Evolutionary conservation across 768 basidiomycete species (phyloP).

Genomic region (Epithele typhae): DNA sequence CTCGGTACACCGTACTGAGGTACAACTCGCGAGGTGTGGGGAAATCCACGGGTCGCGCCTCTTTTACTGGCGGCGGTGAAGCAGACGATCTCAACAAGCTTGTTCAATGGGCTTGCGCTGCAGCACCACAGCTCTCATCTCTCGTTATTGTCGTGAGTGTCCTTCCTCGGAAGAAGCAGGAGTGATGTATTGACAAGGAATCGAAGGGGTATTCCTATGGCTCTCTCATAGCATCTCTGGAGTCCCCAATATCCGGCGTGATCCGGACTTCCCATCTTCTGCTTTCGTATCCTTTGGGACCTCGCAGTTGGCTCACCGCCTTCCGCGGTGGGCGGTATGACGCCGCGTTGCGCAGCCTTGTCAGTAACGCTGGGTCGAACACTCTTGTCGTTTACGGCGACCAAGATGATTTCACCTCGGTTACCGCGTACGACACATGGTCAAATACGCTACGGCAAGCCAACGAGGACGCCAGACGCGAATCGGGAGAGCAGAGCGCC

Average conservation of each 20-base stretch:
- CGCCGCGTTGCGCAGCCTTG: conserved; percentile 43
- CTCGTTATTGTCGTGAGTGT: conserved; percentile 62
- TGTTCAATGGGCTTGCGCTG: conserved; percentile 48
- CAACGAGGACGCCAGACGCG: conserved; percentile 10
- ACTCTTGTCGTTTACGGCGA: conserved; percentile 68
- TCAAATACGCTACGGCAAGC: conserved; percentile 31
- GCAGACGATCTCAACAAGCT: conserved; percentile 64
- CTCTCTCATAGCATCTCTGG: conserved; percentile 64
- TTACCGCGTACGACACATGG: conserved; percentile 55
- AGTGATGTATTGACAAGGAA: too few relatives aligned
- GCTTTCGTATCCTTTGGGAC: conserved; percentile 73
- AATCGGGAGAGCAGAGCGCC: too few relatives aligned
- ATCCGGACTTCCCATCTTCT: conserved; percentile 61
- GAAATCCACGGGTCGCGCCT: conserved; percentile 64
- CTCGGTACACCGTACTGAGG: conserved; percentile 54
- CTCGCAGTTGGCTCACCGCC: conserved; percentile 61
- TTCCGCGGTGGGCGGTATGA: conserved; percentile 59
- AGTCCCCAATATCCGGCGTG: conserved; percentile 44
- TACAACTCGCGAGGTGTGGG: conserved; percentile 83
- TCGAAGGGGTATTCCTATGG: conserved; percentile 87
- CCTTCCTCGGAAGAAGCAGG: too few relatives aligned
- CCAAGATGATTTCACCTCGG: conserved; percentile 65
- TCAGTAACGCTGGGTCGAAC: conserved; percentile 41
- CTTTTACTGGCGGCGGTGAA: conserved; percentile 69
- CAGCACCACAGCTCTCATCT: conserved; percentile 37